These are phyloP conservation scores for Clarireedia paspali DNA, from an alignment of 2,329 filamentous ascomycete species.

Conservation along the genomic window DNA sequence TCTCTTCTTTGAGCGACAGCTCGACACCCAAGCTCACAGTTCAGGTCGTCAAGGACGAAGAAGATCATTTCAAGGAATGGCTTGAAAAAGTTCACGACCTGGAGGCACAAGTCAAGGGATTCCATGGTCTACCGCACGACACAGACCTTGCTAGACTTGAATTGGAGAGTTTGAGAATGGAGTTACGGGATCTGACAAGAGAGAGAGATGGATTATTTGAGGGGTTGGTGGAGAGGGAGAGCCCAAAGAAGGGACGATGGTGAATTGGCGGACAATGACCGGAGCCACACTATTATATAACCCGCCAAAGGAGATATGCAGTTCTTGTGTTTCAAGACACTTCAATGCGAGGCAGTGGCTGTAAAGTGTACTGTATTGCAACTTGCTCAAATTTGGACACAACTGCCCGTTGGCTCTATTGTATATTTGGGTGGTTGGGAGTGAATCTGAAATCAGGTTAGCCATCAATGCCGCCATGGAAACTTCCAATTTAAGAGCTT, in stretches of 20 bases:
- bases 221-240: constrained; percentile 56
- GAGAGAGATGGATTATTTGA: constrained; percentile 71
- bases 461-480: no score
- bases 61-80: constrained; percentile 50
- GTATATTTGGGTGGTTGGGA: no score
- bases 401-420: no score
- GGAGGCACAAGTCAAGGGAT: constrained; percentile 55
- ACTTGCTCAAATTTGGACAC: no score
- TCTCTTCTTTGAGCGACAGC: constrained; percentile 21
- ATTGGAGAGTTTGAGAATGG: constrained; percentile 57
- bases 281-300: no score
- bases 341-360: no score
- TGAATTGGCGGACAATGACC: constrained; percentile 5
- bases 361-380: no score
- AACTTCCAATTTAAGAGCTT: no score
- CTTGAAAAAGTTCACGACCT: constrained; percentile 50
- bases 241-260: constrained; percentile 37
- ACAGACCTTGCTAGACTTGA: constrained; percentile 59
- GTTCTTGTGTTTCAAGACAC: no score
- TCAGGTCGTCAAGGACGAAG: constrained; percentile 50
- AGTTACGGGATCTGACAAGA: constrained; percentile 53
- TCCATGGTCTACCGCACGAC: constrained; percentile 67
- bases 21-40: constrained; percentile 35
- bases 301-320: no score
- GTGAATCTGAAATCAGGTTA: no score